Evolutionary conservation across 2,329 filamentous ascomycete species (phyloP), one percentile per base, ranked within the genome.

Genomic region (Cordyceps cicadae): DNA sequence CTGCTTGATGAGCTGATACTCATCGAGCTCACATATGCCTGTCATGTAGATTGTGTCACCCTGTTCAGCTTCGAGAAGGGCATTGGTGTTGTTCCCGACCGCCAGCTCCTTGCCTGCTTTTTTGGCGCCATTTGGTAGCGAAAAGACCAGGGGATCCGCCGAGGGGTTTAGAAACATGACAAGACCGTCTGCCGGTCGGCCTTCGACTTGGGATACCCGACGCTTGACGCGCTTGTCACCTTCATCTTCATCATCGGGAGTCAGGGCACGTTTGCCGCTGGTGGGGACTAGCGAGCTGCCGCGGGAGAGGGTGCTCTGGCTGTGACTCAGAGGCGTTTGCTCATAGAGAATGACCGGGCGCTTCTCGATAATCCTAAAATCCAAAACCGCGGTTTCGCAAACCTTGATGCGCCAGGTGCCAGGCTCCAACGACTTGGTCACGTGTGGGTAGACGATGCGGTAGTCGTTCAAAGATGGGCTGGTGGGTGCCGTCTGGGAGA

Each of bases 301-400:
- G 45, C 64, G 62, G 9, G 71, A 71, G 11, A 70, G 67, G 3
- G 66, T 46, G 70, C 67, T 64, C 71, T 64, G 63, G 70, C 66
- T 64, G 71, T 64, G 63, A 69, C 41, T 62, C 68, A 60, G 61
- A 70, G 61, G 67, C 62, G 69, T 54, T 34, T 70, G 65, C 59
- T 72, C 67, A 54, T 76, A 72, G 63, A 79, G 62, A 54, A 68
- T 70, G 39, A 79, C 75, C 12, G 77, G 79, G 5, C 78, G 77
- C 69, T 82, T 83, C 67, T 83, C 80, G 21, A 85, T 69, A 39
- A 85, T 79, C 62, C 82, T 76, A 63, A 85, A 85, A 68, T 85
- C 82, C 39, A 85, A 71, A 9, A 84, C 77, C 24, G 80, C 78
- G 26, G 76, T 71, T 50, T 76, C 72, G 52, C 73, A 71, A 64